Evolutionary conservation across 169 alveolate genomes (phyloP).

Genomic region (Blepharisma undulans): DNA sequence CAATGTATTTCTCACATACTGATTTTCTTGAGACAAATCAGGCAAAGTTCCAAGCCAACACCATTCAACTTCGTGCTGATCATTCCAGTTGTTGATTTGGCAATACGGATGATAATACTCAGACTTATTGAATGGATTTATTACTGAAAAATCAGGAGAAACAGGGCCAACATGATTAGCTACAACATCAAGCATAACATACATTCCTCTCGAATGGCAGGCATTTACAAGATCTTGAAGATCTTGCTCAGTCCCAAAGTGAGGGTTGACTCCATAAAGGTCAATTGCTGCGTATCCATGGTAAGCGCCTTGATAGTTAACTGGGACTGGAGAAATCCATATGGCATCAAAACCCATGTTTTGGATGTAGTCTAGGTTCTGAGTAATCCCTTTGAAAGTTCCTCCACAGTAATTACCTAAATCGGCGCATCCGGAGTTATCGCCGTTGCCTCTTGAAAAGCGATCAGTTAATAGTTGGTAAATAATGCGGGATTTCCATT

Average conservation of each 20-base stretch:
- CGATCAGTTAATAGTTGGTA: constrained; percentile 81
- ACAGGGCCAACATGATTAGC: constrained; percentile 86
- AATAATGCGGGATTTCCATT: constrained; percentile 77
- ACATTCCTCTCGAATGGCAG: constrained; percentile 75
- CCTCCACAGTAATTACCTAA: constrained; percentile 82
- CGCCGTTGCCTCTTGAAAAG: constrained; percentile 44
- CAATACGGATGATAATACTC: constrained; percentile 84
- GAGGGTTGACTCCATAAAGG: constrained; percentile 65
- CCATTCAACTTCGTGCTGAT: constrained; percentile 75
- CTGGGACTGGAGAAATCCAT: constrained; percentile 85
- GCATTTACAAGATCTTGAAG: constrained; percentile 64
- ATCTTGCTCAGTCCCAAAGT: constrained; percentile 81
- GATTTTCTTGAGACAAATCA: constrained; percentile 77
- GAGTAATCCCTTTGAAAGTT: constrained; percentile 64
- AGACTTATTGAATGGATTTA: constrained; percentile 79
- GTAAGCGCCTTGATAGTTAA: constrained; percentile 72
- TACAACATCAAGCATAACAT: constrained; percentile 88
- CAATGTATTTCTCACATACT: constrained; percentile 68
- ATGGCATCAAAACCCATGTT: constrained; percentile 86
- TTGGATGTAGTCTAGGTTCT: constrained; percentile 74
- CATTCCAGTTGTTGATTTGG: constrained; percentile 59
- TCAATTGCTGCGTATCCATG: constrained; percentile 84
- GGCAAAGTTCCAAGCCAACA: constrained; percentile 86
- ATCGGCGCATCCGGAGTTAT: constrained; percentile 41
- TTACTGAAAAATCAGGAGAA: constrained; percentile 61